A percentile compares a stretch with the other conserved stretches of the same genome.
Conservation (phyloP, 805 yeast species). For the Ascoidea asiatica region DNA sequence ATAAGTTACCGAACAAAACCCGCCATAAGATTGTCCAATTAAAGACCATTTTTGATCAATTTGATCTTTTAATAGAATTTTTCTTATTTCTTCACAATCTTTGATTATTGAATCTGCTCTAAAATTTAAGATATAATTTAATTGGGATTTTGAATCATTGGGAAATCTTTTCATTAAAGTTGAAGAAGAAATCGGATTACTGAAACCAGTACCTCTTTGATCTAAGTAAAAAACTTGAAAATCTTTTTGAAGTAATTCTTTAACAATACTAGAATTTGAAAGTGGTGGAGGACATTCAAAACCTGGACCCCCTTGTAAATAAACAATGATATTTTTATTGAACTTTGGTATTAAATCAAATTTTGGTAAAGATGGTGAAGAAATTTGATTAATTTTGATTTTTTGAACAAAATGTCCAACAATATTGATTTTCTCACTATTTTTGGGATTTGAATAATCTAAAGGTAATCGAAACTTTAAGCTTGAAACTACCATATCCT, state of each 20-base stretch:
- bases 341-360: no score
- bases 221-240: constrained; percentile 33
- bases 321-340: constrained; percentile 23
- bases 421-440: no score
- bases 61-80: constrained; percentile 16
- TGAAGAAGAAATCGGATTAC: constrained; percentile 28
- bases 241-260: constrained; percentile 25
- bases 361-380: no score
- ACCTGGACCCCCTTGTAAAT: constrained; percentile 45
- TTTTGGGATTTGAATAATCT: no score
- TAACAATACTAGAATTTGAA: constrained; percentile 22
- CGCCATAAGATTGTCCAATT: constrained; percentile 44
- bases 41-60: constrained; percentile 32
- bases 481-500: no score
- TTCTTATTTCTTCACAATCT: constrained; percentile 35
- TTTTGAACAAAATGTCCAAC: no score
- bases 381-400: no score
- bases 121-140: constrained; percentile 28
- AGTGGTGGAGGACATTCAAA: constrained; percentile 24
- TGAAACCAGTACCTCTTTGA: constrained; percentile 51
- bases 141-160: constrained; percentile 10
- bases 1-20: constrained; percentile 37
- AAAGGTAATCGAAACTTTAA: no score
- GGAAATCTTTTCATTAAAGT: constrained; percentile 10
- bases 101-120: constrained; percentile 39